Percentiles rank a stretch among this genome's conserved stretches.
Conservation (phyloP, 192 early-diverging fungal species). For the Gonapodya prolifera region DNA sequence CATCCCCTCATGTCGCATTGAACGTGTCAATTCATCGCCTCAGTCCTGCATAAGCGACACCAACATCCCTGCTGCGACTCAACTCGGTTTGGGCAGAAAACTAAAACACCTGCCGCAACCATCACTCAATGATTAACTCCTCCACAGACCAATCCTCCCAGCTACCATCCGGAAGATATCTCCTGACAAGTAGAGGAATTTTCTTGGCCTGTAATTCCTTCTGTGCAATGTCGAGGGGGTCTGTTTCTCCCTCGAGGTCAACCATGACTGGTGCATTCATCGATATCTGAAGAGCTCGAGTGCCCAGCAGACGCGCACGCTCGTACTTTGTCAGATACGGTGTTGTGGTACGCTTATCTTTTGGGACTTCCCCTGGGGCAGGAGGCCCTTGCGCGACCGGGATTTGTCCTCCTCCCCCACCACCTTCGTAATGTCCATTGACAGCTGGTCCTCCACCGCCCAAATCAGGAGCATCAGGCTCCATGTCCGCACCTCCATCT, state of each 20-base stretch:
- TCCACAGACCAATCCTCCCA: conserved; percentile 90
- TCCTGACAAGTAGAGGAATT: conserved; percentile 82
- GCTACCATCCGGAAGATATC: conserved; percentile 84
- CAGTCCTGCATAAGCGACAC: too few species aligned
- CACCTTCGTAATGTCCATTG: not conserved
- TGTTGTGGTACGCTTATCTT: conserved; percentile 76
- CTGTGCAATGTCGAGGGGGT: conserved; percentile 87
- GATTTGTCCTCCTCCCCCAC: not conserved
- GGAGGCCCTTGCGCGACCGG: not conserved
- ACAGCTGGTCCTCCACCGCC: conserved; percentile 2
- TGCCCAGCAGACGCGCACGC: conserved; percentile 74
- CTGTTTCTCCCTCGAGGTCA: conserved; percentile 82
- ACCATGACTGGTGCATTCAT: conserved; percentile 99
- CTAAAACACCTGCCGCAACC: too few species aligned
- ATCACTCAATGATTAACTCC: conserved; percentile 70
- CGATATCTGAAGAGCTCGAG: conserved; percentile 89
- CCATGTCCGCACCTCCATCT: conserved; percentile 14
- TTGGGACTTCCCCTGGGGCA: conserved; percentile 31
- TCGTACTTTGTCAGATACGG: conserved; percentile 99
- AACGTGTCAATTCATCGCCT: too few species aligned
- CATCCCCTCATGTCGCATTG: too few species aligned
- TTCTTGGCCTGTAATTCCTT: conserved; percentile 87
- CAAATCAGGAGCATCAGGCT: conserved; percentile 8
- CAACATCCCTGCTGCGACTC: too few species aligned
- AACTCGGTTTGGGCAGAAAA: too few species aligned